Conservation (phyloP, 2,329 filamentous ascomycete species). For the Rhinocladiella similis region DNA sequence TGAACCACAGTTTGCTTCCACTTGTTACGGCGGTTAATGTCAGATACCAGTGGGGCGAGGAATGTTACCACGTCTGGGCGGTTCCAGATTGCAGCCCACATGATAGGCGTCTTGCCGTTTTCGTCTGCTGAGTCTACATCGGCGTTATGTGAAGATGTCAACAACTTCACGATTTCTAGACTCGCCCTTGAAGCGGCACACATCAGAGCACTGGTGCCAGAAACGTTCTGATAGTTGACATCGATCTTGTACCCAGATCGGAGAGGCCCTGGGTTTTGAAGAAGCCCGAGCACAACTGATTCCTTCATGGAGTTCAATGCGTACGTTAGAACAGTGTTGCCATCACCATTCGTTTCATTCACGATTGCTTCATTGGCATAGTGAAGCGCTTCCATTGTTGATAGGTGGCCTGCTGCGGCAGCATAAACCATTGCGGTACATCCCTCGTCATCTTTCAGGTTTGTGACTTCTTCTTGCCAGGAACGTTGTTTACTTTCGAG, state of each 20-base stretch:
- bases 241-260: too few species aligned
- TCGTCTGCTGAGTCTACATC: neutral
- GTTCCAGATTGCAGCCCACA: neutral
- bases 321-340: neutral
- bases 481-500: neutral
- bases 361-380: neutral
- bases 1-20: neutral
- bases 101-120: neutral
- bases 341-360: neutral
- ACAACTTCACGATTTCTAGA: conserved; percentile 1
- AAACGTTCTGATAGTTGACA: too few species aligned
- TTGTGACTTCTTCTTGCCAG: neutral
- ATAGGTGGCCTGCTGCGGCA: neutral
- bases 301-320: neutral
- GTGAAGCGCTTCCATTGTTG: neutral
- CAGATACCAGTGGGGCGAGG: neutral
- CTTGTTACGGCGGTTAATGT: neutral
- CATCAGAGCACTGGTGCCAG: neutral
- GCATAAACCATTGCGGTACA: neutral
- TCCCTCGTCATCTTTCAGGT: neutral
- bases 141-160: neutral
- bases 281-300: neutral
- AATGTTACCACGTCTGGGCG: neutral
- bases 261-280: neutral
- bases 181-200: neutral